These are phyloP conservation scores for Xylariaceae sp. DNA, from an alignment of 2,329 filamentous ascomycete species.

Conservation along the genomic window DNA sequence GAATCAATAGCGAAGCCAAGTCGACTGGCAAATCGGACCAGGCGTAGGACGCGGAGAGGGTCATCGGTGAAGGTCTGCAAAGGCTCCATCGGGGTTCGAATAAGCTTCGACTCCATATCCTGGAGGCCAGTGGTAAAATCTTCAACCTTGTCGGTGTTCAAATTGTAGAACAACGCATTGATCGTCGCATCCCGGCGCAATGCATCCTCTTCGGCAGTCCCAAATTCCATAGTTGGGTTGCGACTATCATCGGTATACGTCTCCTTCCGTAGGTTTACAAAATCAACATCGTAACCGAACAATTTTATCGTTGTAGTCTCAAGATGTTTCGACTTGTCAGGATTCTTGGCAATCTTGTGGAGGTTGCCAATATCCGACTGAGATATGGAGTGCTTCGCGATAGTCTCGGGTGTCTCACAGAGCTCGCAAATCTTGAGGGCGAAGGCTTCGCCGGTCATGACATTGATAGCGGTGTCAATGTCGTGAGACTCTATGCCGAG, in stretches of 20 bases:
- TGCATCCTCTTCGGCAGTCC: conserved; percentile 86
- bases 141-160: conserved; percentile 74
- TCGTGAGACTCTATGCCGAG: conserved; percentile 70
- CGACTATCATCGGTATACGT: conserved; percentile 85
- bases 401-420: conserved; percentile 56
- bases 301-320: conserved; percentile 86
- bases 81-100: conserved; percentile 82
- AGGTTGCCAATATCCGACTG: conserved; percentile 65
- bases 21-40: conserved; percentile 87
- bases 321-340: conserved; percentile 93
- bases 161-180: conserved; percentile 94
- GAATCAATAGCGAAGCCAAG: conserved; percentile 75
- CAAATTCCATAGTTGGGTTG: conserved; percentile 90
- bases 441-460: conserved; percentile 77
- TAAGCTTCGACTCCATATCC: conserved; percentile 69
- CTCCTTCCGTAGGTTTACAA: conserved; percentile 92
- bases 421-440: conserved; percentile 66
- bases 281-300: conserved; percentile 83
- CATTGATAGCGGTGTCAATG: conserved; percentile 82
- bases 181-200: conserved; percentile 86
- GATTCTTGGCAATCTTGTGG: conserved; percentile 87
- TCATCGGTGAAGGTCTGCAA: conserved; percentile 94
- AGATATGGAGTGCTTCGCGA: conserved; percentile 56
- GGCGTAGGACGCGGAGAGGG: conserved; percentile 77
- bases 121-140: conserved; percentile 78